phyloP scores from a whole-genome alignment of 164 flowering plant genomes.

The Platanus orientalis region DNA sequence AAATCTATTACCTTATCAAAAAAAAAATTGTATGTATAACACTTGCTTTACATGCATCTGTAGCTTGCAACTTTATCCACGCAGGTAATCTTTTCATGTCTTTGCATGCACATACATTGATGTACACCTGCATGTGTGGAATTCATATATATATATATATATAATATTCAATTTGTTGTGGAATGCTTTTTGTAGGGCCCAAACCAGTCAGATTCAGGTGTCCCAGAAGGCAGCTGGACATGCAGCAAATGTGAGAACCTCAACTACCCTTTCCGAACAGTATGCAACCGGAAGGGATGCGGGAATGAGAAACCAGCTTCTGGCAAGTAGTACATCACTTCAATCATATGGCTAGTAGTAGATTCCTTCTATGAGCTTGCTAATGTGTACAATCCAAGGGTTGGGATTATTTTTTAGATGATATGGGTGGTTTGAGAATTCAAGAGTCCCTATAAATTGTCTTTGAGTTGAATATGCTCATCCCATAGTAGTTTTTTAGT shows the following conservation, averaged over 20 bases:
- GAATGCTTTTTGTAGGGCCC: constrained; percentile 24
- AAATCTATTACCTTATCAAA: too few relatives aligned
- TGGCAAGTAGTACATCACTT: constrained; percentile 9
- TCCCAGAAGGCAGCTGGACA: constrained; percentile 48
- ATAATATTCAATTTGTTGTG: not conserved
- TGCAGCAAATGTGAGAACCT: constrained; percentile 39
- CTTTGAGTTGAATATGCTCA: not conserved
- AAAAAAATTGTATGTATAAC: too few relatives aligned
- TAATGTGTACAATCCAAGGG: not conserved
- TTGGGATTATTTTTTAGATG: not conserved
- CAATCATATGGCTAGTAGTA: not conserved
- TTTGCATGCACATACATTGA: not conserved
- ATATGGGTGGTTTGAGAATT: not conserved
- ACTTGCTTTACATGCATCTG: too few relatives aligned
- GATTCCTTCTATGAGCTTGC: not conserved
- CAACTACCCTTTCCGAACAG: constrained; percentile 43
- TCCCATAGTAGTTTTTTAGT: not conserved
- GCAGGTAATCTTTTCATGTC: not conserved
- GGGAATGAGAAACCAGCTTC: constrained; percentile 27
- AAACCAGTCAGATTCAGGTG: constrained; percentile 20
- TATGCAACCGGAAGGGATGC: constrained; percentile 44
- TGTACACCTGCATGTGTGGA: not conserved
- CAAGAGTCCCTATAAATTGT: not conserved
- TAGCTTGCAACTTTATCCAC: not conserved
- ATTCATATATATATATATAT: constrained; percentile 3